Evolutionary conservation across 768 basidiomycete species (phyloP).

Genomic region (Tylopilus vinaceipallidus): DNA sequence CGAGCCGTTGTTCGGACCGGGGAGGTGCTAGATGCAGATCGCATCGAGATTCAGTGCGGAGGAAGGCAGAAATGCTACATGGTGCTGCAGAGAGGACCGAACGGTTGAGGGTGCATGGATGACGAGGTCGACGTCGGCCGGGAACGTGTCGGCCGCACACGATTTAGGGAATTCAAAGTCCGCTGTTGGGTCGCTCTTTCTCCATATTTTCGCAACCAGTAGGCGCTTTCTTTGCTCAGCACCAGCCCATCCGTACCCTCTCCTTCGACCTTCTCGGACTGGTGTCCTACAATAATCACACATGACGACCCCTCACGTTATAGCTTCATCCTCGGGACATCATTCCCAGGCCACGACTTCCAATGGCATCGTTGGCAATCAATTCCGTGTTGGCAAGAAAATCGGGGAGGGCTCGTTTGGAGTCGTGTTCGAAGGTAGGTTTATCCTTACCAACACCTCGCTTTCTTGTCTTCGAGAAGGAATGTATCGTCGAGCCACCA

Average conservation of each 20-base stretch:
- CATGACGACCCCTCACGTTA: conserved; percentile 84
- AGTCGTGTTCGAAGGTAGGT: conserved; percentile 91
- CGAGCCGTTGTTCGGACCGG: background rate
- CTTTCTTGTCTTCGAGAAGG: background rate
- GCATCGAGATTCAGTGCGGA: background rate
- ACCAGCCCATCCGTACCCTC: conserved; percentile 20
- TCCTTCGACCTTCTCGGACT: conserved; percentile 30
- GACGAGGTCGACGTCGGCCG: background rate
- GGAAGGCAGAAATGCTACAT: no score
- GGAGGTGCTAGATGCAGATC: background rate
- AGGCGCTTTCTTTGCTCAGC: conserved; percentile 21
- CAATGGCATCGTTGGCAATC: conserved; percentile 75
- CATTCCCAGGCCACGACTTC: conserved; percentile 59
- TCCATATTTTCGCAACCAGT: conserved; percentile 29
- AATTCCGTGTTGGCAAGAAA: conserved; percentile 94
- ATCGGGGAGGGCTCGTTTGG: conserved; percentile 99
- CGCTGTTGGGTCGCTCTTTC: conserved; percentile 24
- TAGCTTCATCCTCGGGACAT: conserved; percentile 73
- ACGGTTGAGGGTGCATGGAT: no score
- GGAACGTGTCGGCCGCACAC: conserved; percentile 30
- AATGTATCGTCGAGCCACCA: background rate
- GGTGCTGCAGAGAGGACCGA: no score
- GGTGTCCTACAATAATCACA: conserved; percentile 21
- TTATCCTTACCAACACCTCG: background rate
- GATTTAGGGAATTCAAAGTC: conserved; percentile 32